These are phyloP conservation scores for Syncephalis plumigaleata DNA, from an alignment of 371 early-diverging fungal genomes.

Conservation along the genomic window DNA sequence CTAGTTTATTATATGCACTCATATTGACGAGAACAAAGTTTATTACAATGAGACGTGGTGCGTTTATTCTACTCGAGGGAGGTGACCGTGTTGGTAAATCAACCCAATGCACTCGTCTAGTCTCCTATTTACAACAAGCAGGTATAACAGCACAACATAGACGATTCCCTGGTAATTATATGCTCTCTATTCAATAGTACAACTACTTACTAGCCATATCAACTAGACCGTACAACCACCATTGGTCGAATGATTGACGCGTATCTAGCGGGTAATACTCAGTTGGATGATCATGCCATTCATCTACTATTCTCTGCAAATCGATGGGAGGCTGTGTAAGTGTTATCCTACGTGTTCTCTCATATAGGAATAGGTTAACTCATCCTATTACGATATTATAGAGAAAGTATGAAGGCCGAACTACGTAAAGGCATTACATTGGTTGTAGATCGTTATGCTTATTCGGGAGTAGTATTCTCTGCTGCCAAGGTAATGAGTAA, in stretches of 20 bases:
- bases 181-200: background rate
- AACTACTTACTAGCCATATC: conserved; percentile 1
- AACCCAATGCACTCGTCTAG: conserved; percentile 64
- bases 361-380: background rate
- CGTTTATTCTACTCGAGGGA: conserved; percentile 94
- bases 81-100: conserved; percentile 94
- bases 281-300: conserved; percentile 70
- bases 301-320: conserved; percentile 97
- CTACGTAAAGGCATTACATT: conserved; percentile 50
- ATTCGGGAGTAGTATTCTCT: conserved; percentile 92
- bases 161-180: conserved; percentile 54
- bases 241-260: conserved; percentile 85
- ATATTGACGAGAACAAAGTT: no score
- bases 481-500: conserved; percentile 58
- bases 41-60: conserved; percentile 67
- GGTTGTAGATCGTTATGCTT: conserved; percentile 95
- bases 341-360: no score
- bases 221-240: conserved; percentile 69
- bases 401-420: conserved; percentile 28
- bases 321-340: conserved; percentile 44
- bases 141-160: conserved; percentile 26
- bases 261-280: conserved; percentile 51
- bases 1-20: no score
- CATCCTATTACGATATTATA: conserved; percentile 8
- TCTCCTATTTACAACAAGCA: conserved; percentile 24